These are phyloP conservation scores for Fusarium sp. DNA, from an alignment of 2,329 filamentous ascomycete genomes.

Conservation along the genomic window DNA sequence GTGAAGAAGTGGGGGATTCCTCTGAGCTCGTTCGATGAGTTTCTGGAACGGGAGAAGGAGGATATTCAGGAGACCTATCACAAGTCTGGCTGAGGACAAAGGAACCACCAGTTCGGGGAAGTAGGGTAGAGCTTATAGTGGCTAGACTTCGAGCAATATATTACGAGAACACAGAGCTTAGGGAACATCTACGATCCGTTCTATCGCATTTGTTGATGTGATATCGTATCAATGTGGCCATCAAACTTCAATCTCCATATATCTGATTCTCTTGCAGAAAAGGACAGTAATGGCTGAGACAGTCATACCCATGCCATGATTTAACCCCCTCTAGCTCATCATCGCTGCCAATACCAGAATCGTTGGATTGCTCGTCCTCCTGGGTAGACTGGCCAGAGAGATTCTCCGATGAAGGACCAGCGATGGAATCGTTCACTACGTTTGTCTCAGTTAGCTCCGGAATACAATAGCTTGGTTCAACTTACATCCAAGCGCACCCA, in stretches of 20 bases:
- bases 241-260: not conserved
- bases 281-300: not conserved
- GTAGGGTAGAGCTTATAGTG: not conserved
- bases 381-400: not conserved
- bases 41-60: slow-evolving; percentile 52
- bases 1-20: slow-evolving; percentile 51
- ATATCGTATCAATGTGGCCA: not conserved
- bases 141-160: not conserved
- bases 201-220: not conserved
- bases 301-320: not conserved
- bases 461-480: not conserved
- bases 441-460: not conserved
- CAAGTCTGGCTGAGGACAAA: not conserved
- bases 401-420: not conserved
- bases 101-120: not conserved
- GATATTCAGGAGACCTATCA: slow-evolving; percentile 44
- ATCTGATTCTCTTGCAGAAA: not conserved
- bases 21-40: slow-evolving; percentile 54
- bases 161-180: not conserved
- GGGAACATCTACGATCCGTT: not conserved
- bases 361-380: not conserved
- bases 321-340: not conserved
- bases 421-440: not conserved
- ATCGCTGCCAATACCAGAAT: not conserved
- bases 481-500: not conserved